Conservation (phyloP, 768 basidiomycete genomes). For the Lactarius pseudohatsudake region DNA sequence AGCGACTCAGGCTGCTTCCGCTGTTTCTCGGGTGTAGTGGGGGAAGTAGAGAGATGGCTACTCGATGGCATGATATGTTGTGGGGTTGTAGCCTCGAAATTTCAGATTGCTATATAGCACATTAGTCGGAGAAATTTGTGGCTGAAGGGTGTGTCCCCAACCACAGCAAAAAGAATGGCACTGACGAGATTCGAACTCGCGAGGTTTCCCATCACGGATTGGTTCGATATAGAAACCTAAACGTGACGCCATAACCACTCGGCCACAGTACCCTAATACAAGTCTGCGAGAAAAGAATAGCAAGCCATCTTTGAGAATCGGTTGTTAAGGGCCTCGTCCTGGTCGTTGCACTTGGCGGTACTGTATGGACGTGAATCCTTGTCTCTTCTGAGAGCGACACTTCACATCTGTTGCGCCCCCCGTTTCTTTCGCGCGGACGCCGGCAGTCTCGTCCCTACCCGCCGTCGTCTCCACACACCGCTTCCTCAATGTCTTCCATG, state of each 20-base stretch:
- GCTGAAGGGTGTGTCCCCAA: neutral
- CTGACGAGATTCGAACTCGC: constrained; percentile 63
- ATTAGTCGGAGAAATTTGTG: constrained; percentile 16
- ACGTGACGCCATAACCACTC: constrained; percentile 63
- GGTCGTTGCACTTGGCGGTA: neutral
- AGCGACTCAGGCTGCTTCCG: constrained; percentile 25
- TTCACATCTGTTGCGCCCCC: constrained; percentile 2
- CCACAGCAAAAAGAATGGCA: constrained; percentile 39
- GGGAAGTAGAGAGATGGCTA: constrained; percentile 11
- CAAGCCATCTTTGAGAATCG: neutral
- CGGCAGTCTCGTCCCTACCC: constrained; percentile 7
- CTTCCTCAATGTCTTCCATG: constrained; percentile 9
- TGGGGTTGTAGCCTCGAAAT: neutral
- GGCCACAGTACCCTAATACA: constrained; percentile 49
- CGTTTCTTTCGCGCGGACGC: constrained; percentile 19
- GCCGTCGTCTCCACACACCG: neutral
- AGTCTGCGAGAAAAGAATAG: fast-evolving
- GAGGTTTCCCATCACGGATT: constrained; percentile 59
- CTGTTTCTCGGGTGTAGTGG: constrained; percentile 6
- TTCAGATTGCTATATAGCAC: constrained; percentile 15
- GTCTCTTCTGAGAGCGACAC: neutral
- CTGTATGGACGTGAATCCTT: neutral
- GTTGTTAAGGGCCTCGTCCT: constrained; percentile 20
- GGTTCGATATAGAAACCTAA: constrained; percentile 39
- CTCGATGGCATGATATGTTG: constrained; percentile 4